These are phyloP conservation scores for Eucalyptus paniculata DNA, from an alignment of 345 rosid genomes.

Conservation along the genomic window DNA sequence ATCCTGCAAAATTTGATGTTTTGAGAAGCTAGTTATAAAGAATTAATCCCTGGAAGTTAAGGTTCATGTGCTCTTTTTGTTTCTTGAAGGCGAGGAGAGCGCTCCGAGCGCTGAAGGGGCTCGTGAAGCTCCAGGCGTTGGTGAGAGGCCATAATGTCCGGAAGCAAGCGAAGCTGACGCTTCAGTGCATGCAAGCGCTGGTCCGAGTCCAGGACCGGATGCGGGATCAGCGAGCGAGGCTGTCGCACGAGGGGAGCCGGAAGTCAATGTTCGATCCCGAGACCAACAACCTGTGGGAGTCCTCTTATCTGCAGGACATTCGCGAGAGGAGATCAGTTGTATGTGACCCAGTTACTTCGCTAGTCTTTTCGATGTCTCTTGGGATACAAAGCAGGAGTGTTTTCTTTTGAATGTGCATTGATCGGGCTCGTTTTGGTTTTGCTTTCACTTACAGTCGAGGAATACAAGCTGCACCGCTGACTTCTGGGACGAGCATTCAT, in stretches of 20 bases:
- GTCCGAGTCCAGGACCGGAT: conserved; percentile 72
- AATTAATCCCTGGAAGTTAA: background rate
- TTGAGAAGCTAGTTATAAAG: background rate
- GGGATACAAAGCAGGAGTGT: background rate
- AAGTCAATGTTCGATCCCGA: conserved; percentile 37
- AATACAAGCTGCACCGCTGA: conserved; percentile 44
- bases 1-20: background rate
- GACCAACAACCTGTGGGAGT: conserved; percentile 35
- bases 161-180: conserved; percentile 60
- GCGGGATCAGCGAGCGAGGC: conserved; percentile 38
- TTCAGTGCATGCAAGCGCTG: conserved; percentile 72
- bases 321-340: conserved; percentile 42
- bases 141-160: conserved; percentile 88
- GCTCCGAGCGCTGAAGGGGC: conserved; percentile 69
- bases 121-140: conserved; percentile 88
- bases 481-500: conserved; percentile 42
- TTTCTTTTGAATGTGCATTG: background rate
- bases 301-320: conserved; percentile 52
- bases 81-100: conserved; percentile 60
- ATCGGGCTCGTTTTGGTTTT: background rate
- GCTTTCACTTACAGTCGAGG: conserved; percentile 34
- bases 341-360: background rate
- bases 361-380: background rate
- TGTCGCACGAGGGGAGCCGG: conserved; percentile 28
- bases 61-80: background rate